These are phyloP conservation scores for Oryza longistaminata DNA, from an alignment of 176 grass and related monocot genomes.

Conservation along the genomic window DNA sequence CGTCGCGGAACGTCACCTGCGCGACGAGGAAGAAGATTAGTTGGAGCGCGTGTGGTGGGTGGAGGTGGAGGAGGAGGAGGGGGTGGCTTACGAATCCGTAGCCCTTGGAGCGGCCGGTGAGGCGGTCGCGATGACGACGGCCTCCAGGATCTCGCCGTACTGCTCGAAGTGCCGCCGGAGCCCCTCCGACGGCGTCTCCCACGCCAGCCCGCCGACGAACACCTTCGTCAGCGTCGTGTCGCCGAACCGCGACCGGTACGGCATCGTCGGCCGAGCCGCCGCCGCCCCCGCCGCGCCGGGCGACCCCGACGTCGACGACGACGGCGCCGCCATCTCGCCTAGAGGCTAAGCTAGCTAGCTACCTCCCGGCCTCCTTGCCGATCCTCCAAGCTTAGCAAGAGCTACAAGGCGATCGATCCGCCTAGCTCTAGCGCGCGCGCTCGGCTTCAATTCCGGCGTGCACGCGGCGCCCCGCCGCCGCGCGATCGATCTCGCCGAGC, in stretches of 20 bases:
- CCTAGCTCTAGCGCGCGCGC: background rate
- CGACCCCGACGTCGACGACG: conserved; percentile 33
- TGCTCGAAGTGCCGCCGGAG: conserved; percentile 85
- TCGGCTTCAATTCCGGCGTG: background rate
- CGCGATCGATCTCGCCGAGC: background rate
- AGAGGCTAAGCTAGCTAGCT: background rate
- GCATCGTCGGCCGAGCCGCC: background rate
- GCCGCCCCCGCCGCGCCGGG: conserved; percentile 20
- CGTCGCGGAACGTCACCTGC: conserved; percentile 90
- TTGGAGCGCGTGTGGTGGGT: too few species aligned
- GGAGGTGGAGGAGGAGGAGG: background rate
- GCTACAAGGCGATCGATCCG: background rate
- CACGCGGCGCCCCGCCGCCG: conserved; percentile 14
- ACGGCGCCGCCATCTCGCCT: conserved; percentile 14
- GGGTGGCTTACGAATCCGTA: conserved; percentile 32
- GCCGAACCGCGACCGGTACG: conserved; percentile 72
- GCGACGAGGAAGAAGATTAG: too few species aligned
- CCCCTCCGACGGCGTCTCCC: conserved; percentile 85
- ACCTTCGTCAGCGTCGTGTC: conserved; percentile 96
- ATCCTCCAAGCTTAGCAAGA: background rate
- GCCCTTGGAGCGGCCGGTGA: conserved; percentile 49
- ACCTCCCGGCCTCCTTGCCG: background rate
- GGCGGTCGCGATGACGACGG: conserved; percentile 88
- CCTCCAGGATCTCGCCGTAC: conserved; percentile 97
- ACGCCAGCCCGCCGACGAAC: conserved; percentile 97